These are phyloP conservation scores for Melampsora larici-populina DNA, from an alignment of 1,284 basidiomycete genomes.

Conservation along the genomic window DNA sequence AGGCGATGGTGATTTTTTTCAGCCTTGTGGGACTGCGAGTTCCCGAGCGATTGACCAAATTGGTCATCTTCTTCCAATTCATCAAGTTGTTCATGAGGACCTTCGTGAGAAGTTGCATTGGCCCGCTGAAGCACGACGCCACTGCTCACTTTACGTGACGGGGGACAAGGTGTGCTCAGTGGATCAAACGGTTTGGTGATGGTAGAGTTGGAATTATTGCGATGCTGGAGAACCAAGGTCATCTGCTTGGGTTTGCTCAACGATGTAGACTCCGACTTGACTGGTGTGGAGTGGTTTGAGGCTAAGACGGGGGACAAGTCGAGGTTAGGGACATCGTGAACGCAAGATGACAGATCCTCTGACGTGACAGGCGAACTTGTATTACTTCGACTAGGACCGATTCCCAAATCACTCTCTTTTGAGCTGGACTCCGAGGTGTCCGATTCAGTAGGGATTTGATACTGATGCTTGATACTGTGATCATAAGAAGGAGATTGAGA, in stretches of 20 bases:
- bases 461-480: constrained; percentile 7
- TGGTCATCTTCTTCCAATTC: constrained; percentile 44
- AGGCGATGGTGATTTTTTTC: constrained; percentile 44
- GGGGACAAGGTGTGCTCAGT: neutral
- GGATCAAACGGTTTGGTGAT: constrained; percentile 27
- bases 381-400: constrained; percentile 49
- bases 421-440: constrained; percentile 45
- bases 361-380: constrained; percentile 48
- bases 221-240: constrained; percentile 16
- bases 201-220: constrained; percentile 42
- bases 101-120: neutral
- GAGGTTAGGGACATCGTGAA: constrained; percentile 20
- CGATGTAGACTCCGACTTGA: constrained; percentile 7
- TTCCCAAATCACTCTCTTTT: constrained; percentile 49
- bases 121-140: neutral
- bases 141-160: neutral
- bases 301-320: constrained; percentile 16
- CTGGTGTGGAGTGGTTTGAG: constrained; percentile 45
- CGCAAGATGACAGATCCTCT: constrained; percentile 46
- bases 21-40: constrained; percentile 43
- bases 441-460: constrained; percentile 34
- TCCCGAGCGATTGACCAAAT: constrained; percentile 13
- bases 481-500: constrained; percentile 5
- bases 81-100: neutral
- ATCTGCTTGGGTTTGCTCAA: neutral